These are phyloP conservation scores for Magnusiomyces suaveolens DNA, from an alignment of 1,139 yeast species.

Conservation along the genomic window DNA sequence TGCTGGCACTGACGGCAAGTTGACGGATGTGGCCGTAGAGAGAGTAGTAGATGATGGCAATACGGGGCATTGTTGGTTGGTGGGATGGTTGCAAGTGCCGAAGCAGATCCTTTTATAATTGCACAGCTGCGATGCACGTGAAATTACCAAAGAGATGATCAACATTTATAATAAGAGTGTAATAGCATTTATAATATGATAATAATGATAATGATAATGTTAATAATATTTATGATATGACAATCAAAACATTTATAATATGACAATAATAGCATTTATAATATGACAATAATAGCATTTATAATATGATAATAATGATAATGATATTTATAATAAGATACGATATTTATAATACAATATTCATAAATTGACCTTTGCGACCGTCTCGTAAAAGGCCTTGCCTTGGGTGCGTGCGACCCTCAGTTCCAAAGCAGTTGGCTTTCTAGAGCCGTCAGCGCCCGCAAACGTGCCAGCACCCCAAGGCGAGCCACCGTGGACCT, in stretches of 20 bases:
- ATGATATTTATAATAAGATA: too few relatives aligned
- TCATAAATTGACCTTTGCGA: conserved; percentile 23
- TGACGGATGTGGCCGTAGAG: conserved; percentile 69
- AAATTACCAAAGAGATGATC: too few relatives aligned
- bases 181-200: too few relatives aligned
- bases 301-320: too few relatives aligned
- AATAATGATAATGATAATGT: too few relatives aligned
- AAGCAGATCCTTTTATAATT: not conserved
- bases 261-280: too few relatives aligned
- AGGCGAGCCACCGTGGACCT: conserved; percentile 75
- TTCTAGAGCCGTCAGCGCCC: conserved; percentile 71
- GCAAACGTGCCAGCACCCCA: conserved; percentile 88
- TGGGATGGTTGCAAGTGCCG: not conserved
- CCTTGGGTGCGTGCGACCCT: conserved; percentile 60
- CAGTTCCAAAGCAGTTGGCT: conserved; percentile 56
- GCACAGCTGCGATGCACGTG: not conserved
- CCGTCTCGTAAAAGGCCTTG: conserved; percentile 46
- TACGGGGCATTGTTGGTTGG: conserved; percentile 39
- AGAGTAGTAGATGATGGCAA: conserved; percentile 70
- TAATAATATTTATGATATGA: too few relatives aligned
- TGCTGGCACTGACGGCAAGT: conserved; percentile 58
- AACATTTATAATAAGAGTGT: too few relatives aligned
- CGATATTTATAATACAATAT: too few relatives aligned
- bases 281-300: too few relatives aligned
- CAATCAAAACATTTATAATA: too few relatives aligned